Base-by-base conservation (phyloP, 768 basidiomycete species). In the Pleurotus citrinopileatus region DNA sequence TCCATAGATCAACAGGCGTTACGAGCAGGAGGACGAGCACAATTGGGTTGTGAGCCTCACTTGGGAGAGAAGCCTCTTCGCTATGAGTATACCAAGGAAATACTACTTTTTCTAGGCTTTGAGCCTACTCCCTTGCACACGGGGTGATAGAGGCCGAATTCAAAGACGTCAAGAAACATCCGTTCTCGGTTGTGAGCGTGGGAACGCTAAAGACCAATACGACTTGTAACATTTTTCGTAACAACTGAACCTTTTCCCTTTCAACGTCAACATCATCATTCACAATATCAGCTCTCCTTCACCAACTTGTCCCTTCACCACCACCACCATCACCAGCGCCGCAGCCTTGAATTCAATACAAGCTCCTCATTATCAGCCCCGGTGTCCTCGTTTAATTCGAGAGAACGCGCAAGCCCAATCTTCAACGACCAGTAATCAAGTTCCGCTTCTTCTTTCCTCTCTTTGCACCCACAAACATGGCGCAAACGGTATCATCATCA, bases 401-500 rank as follows among this genome's bases (percentile, higher is more conserved):
- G 25, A 27, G 42, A 38, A 48, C 46, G 37, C 38, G 38, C 32
- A 48, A 57, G 25, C 32, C 38, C 10, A 40, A 9, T n/a, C 32
- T 10, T 23, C n/a, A 52, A 26, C 22, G 19, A 12, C 26, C 26
- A 55, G 36, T 27, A 32, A 23, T 15, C 45, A 47, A 47, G 17
- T 47, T 6, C n/a, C n/a, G n/a, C n/a, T n/a, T n/a, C n/a, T n/a
- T n/a, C n/a, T n/a, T n/a, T n/a, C n/a, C 45, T 47, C 45, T 45
- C n/a, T 34, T 34, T 34, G 12, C 38, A 19, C 19, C 38, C 12
- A 32, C 42, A 42, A 55, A 22, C 26, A 64, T 64, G 63, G 58
- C 63, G n/a, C 61, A 61, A 52, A 58, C 54, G 13, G 54, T 52
- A 12, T 65, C 71, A 29, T 70, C 69, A 32, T 70, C 68, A 29